phyloP scores from a whole-genome alignment of 1,284 basidiomycete genomes.

The Sporisorium reilianum region DNA sequence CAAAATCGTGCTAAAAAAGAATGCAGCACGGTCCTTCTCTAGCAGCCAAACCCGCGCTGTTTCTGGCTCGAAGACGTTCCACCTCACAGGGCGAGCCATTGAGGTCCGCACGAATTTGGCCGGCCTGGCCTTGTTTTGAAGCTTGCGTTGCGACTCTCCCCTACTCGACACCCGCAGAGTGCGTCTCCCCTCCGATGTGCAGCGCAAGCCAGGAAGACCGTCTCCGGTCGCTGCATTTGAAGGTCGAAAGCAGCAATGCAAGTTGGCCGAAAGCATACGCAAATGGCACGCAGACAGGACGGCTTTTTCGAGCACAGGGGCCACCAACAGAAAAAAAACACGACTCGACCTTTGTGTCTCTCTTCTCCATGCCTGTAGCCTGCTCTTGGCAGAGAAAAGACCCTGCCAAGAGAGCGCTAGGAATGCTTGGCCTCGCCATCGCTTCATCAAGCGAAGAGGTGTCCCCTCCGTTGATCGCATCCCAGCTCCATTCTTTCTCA shows the following conservation, averaged over 20 bases:
- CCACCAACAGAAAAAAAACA: background rate
- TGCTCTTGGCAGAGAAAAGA: constrained; percentile 8
- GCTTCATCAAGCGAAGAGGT: no score
- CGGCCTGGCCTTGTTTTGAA: background rate
- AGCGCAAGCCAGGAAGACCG: background rate
- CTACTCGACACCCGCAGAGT: constrained; percentile 1
- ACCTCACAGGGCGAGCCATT: constrained; percentile 2
- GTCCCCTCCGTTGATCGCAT: background rate
- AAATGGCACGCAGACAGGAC: constrained; percentile 7
- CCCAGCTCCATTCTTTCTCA: no score
- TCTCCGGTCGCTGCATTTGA: background rate
- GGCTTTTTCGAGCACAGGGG: constrained; percentile 12
- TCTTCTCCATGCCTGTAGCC: background rate
- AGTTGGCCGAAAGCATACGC: constrained; percentile 6
- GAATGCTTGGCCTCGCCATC: constrained; percentile 13
- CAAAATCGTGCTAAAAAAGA: constrained; percentile 13
- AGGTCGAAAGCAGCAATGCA: background rate
- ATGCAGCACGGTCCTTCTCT: constrained; percentile 37
- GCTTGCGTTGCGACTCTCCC: background rate
- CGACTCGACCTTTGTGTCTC: background rate
- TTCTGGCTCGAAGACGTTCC: constrained; percentile 27
- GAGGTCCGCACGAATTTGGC: background rate
- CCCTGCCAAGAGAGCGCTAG: constrained; percentile 33
- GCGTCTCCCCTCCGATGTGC: background rate
- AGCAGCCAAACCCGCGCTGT: constrained; percentile 11